These are phyloP conservation scores for Paramecium pentaurelia DNA, from an alignment of 73 alveolate genomes.

Conservation along the genomic window DNA sequence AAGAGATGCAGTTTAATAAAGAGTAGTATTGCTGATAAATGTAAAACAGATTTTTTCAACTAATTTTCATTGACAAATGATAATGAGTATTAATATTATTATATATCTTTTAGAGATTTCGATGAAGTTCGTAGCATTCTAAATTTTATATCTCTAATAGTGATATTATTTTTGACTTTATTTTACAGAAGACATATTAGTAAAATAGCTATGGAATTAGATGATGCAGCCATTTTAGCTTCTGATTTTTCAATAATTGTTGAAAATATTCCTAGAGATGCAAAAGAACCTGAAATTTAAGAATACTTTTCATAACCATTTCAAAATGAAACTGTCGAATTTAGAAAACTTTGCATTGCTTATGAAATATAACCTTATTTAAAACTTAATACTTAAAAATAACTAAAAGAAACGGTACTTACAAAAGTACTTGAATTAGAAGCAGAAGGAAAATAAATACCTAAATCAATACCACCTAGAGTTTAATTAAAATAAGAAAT, in stretches of 20 bases:
- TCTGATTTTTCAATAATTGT: conserved; percentile 21
- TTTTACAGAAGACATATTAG: conserved; percentile 4
- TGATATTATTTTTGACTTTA: neutral
- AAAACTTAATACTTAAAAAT: neutral
- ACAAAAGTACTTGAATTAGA: neutral
- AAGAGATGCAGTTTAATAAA: neutral
- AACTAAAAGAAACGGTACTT: neutral
- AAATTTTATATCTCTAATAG: neutral
- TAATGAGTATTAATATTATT: neutral
- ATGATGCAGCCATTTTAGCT: conserved; percentile 17
- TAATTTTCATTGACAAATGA: neutral
- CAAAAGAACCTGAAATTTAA: neutral
- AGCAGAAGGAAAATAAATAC: neutral
- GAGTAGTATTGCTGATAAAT: neutral
- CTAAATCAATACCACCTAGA: neutral
- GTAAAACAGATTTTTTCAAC: neutral
- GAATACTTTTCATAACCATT: neutral
- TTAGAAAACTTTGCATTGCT: neutral
- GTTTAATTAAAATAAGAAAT: neutral
- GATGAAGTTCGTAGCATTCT: neutral
- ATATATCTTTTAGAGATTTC: neutral
- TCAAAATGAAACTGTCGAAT: neutral
- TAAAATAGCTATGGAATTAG: neutral
- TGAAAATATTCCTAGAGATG: conserved; percentile 29
- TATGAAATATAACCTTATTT: neutral